phyloP scores from a whole-genome alignment of 2,329 filamentous ascomycete genomes.

The Nigrospora oryzae region DNA sequence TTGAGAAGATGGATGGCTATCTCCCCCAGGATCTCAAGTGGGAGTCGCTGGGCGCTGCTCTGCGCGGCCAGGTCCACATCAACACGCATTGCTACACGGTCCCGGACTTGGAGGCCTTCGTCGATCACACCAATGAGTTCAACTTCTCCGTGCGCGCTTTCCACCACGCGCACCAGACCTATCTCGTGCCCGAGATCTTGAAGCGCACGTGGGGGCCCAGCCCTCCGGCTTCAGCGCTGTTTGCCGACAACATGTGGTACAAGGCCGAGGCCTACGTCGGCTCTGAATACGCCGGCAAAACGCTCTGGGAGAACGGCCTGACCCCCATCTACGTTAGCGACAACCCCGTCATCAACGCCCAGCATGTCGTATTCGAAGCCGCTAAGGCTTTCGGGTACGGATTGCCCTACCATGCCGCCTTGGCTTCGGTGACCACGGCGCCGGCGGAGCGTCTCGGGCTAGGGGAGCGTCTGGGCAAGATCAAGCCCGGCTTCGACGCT shows the following conservation, averaged over 20 bases:
- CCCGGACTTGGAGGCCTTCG: conserved; percentile 59
- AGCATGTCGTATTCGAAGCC: conserved; percentile 60
- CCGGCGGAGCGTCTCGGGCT: conserved; percentile 51
- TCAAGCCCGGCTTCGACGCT: conserved; percentile 54
- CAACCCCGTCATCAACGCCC: conserved; percentile 62
- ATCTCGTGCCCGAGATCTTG: conserved; percentile 55
- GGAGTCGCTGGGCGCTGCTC: conserved; percentile 53
- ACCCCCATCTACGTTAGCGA: conserved; percentile 63
- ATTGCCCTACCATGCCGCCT: conserved; percentile 50
- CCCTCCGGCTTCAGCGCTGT: conserved; percentile 51
- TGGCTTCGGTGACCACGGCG: conserved; percentile 49
- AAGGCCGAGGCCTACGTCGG: conserved; percentile 59
- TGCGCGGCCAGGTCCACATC: conserved; percentile 59
- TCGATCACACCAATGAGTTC: conserved; percentile 66
- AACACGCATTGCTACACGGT: conserved; percentile 68
- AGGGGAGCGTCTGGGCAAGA: conserved; percentile 48
- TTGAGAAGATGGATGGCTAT: conserved; percentile 44
- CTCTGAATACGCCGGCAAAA: conserved; percentile 58
- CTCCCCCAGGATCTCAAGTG: conserved; percentile 54
- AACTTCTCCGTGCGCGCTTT: conserved; percentile 58
- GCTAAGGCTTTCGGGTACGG: conserved; percentile 53
- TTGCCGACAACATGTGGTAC: conserved; percentile 67
- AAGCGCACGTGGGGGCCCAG: conserved; percentile 47
- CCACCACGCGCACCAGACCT: conserved; percentile 63
- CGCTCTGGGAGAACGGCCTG: conserved; percentile 55